Base-by-base conservation (phyloP, 148 eudicot genomes). In the Dianthus caryophyllus region DNA sequence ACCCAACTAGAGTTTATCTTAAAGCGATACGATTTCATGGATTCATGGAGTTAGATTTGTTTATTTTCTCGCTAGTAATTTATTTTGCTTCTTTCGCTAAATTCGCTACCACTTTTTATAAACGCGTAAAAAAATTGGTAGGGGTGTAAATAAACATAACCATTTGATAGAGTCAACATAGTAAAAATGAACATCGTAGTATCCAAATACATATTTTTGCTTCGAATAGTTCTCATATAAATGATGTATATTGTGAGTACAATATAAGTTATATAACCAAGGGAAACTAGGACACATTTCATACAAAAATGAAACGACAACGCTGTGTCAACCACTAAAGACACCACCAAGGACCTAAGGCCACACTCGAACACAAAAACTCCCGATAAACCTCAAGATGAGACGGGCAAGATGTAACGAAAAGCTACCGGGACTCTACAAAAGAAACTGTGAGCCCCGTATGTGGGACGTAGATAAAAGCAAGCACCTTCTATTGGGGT, bases 391-490 rank as follows among this genome's bases (percentile, higher is more conserved):
- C 61, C 41, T 16, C 60, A 18, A 6, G 43, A 21, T n/a, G 21
- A 27, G 62, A 54, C 30, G 16, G 30, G 22, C 44, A 30, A 24
- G 9, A 26, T 30, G 36, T 26, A 54, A 65, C 47, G n/a, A n/a
- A 52, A 29, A 55, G 18, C 31, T 25, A 8, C n/a, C 13, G 12
- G 50, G 59, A 65, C 22, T 24, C 14, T 15, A 46, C 41, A 9
- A 39, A 41, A 12, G 33, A 33, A 74, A 43, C 72, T 54, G 10
- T 61, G 27, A 41, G 50, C 39, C 49, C 47, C 64, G 68, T 25
- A 43, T 58, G 58, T 62, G 50, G 39, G 61, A 75, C 21, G 70
- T 41, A 65, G 54, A 70, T 73, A 38, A 70, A 75, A 65, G 41
- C 52, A 1, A 36, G 27, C 43, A 69, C 61, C 71, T 60, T 50